These are phyloP conservation scores for Vigna reflexopilosa DNA, from an alignment of 306 rosid species.

Conservation along the genomic window DNA sequence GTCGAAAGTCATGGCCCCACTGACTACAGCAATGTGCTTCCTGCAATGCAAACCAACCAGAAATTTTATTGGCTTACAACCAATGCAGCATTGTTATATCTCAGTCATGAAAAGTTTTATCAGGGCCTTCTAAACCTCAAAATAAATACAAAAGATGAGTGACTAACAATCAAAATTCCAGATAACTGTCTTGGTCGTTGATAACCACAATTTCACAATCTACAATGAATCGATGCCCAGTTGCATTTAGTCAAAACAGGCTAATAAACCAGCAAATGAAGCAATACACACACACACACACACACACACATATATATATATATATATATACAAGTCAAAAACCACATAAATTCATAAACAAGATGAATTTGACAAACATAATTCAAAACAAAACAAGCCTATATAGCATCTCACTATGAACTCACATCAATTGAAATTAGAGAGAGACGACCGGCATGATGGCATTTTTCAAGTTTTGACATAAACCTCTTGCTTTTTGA, in stretches of 20 bases:
- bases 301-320: no score
- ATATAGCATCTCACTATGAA: conserved; percentile 31
- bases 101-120: not conserved
- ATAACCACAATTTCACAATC: conserved; percentile 20
- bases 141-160: not conserved
- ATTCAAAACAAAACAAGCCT: conserved; percentile 31
- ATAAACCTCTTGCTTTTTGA: conserved; percentile 98
- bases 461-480: conserved; percentile 98
- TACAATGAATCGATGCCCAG: not conserved
- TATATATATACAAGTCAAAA: not conserved
- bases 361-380: conserved; percentile 18
- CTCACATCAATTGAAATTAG: conserved; percentile 91
- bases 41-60: conserved; percentile 57
- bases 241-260: conserved; percentile 26
- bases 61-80: conserved; percentile 28
- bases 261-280: conserved; percentile 24
- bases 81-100: conserved; percentile 1
- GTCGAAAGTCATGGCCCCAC: conserved; percentile 99
- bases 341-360: conserved; percentile 23
- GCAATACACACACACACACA: not conserved
- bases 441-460: conserved; percentile 83
- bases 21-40: conserved; percentile 99
- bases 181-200: not conserved
- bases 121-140: conserved; percentile 28
- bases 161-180: not conserved